phyloP scores from a whole-genome alignment of 1,284 basidiomycete species.

The Rhodotorula mucilaginosa region DNA sequence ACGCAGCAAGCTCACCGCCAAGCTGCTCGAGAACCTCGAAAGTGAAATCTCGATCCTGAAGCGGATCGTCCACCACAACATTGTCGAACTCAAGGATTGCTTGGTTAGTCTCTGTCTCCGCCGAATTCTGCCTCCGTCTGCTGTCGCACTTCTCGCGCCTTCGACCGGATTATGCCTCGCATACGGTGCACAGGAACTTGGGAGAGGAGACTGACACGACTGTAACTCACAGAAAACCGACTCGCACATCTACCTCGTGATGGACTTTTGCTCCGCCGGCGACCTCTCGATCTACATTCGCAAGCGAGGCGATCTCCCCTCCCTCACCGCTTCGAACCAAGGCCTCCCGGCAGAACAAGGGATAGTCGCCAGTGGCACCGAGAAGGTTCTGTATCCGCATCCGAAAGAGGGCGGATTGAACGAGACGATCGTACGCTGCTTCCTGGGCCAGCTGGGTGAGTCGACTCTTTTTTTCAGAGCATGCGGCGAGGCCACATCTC shows the following conservation, averaged over 20 bases:
- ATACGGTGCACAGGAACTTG: too few species aligned
- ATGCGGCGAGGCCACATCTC: background rate
- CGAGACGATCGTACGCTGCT: constrained; percentile 86
- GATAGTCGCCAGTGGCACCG: constrained; percentile 22
- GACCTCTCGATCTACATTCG: constrained; percentile 96
- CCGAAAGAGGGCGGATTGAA: constrained; percentile 85
- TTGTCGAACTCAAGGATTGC: constrained; percentile 90
- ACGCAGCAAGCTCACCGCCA: constrained; percentile 79
- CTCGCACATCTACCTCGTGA: constrained; percentile 92
- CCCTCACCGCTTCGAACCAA: constrained; percentile 66
- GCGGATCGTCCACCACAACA: constrained; percentile 85
- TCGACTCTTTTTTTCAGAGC: background rate
- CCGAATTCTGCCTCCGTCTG: too few species aligned
- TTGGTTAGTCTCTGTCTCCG: constrained; percentile 55
- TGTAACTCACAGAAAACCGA: constrained; percentile 68
- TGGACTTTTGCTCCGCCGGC: constrained; percentile 94
- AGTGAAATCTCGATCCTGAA: constrained; percentile 97
- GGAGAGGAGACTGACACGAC: background rate
- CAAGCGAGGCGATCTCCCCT: constrained; percentile 80
- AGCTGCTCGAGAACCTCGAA: constrained; percentile 94
- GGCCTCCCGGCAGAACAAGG: constrained; percentile 53
- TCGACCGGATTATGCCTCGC: too few species aligned
- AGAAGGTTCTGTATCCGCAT: constrained; percentile 72
- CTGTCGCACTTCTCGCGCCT: background rate
- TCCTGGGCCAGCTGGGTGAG: constrained; percentile 84